phyloP scores from a whole-genome alignment of 2,329 filamentous ascomycete genomes.

The Ophioceras dolichostomum region DNA sequence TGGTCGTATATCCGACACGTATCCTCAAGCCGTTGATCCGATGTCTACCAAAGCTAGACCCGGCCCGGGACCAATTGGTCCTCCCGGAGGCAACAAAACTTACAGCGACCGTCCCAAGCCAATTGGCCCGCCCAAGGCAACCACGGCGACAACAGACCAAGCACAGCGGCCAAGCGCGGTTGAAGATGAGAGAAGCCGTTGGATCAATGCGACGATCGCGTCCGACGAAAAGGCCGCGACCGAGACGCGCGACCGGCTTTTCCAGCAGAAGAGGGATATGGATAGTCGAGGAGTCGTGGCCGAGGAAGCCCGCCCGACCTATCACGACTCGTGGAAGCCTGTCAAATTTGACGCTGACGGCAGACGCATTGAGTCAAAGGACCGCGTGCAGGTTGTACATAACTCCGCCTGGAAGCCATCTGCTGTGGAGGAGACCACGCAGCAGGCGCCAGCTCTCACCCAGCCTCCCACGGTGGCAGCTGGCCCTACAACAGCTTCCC shows the following conservation, averaged over 20 bases:
- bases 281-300: slow-evolving; percentile 29
- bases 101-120: slow-evolving; percentile 18
- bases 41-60: slow-evolving; percentile 13
- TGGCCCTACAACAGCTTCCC: slow-evolving; percentile 10
- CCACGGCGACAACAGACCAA: background rate
- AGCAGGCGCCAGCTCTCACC: background rate
- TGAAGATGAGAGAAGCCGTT: slow-evolving; percentile 10
- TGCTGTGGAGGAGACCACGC: slow-evolving; percentile 4
- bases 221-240: slow-evolving; percentile 32
- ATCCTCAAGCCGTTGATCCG: slow-evolving; percentile 18
- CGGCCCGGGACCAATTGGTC: slow-evolving; percentile 32
- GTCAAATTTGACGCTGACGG: slow-evolving; percentile 22
- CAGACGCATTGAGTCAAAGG: slow-evolving; percentile 17
- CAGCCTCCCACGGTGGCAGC: slow-evolving; percentile 7
- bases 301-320: slow-evolving; percentile 31
- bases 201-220: slow-evolving; percentile 28
- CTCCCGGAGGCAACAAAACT: slow-evolving; percentile 13
- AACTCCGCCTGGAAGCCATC: slow-evolving; percentile 8
- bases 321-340: slow-evolving; percentile 43
- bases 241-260: slow-evolving; percentile 23
- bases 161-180: background rate
- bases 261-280: slow-evolving; percentile 29
- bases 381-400: slow-evolving; percentile 15
- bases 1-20: slow-evolving; percentile 30
- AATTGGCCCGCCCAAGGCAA: slow-evolving; percentile 1